phyloP scores from a whole-genome alignment of 139 green algal species.

The Ostreobium quekettii region DNA sequence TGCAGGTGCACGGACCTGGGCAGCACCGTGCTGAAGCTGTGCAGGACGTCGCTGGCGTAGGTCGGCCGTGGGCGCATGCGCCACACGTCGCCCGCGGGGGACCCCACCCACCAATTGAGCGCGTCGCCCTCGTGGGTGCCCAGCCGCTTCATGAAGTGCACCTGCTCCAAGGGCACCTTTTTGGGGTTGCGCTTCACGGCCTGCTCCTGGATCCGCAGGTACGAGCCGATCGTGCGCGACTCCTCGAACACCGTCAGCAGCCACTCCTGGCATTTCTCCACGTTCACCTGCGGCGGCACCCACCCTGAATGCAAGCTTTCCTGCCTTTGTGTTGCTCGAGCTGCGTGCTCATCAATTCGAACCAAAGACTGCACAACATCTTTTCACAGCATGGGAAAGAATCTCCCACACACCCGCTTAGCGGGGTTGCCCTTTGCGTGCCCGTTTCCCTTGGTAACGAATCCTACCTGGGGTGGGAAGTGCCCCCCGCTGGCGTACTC shows the following conservation, averaged over 20 bases:
- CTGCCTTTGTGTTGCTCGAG: too few species aligned
- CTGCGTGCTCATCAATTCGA: too few species aligned
- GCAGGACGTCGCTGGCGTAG: conserved; percentile 10
- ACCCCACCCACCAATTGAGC: conserved; percentile 12
- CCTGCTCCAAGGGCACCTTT: background rate
- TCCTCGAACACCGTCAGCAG: conserved; percentile 25
- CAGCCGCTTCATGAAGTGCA: conserved; percentile 4
- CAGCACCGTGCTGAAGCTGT: conserved; percentile 21
- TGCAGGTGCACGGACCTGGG: conserved; percentile 8
- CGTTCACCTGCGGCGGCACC: conserved; percentile 3
- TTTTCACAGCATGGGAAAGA: too few species aligned
- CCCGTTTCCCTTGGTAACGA: too few species aligned
- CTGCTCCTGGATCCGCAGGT: conserved; percentile 16
- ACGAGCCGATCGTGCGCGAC: background rate
- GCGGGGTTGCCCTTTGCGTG: too few species aligned
- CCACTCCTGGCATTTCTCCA: background rate
- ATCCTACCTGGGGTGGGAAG: too few species aligned
- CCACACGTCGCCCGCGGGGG: conserved; percentile 14
- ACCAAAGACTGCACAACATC: too few species aligned
- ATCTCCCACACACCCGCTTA: too few species aligned
- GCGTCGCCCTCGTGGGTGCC: background rate
- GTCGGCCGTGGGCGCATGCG: background rate
- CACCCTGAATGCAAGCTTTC: too few species aligned
- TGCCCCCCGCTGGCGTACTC: background rate
- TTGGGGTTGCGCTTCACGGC: background rate